A percentile compares a stretch with the other conserved stretches of the same genome.
These are phyloP conservation scores for Diaporthe vexans DNA, from an alignment of 2,329 filamentous ascomycete genomes.

Conservation along the genomic window DNA sequence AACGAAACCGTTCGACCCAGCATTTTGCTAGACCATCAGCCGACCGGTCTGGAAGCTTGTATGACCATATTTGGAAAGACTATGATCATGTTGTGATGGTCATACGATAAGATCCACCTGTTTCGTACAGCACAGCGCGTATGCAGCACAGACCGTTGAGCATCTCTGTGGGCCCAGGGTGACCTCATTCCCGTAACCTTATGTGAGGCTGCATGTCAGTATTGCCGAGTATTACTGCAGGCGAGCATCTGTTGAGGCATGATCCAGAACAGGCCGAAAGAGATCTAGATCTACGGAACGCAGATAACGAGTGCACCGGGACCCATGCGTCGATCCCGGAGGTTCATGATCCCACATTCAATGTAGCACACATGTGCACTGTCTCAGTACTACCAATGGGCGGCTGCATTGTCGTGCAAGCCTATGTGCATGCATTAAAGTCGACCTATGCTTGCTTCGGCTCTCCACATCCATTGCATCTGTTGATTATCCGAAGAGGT, in stretches of 20 bases:
- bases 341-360: conserved; percentile 25
- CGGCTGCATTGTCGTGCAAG: conserved; percentile 9
- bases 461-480: conserved; percentile 13
- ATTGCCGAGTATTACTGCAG: conserved; percentile 26
- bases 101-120: conserved; percentile 29
- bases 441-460: conserved; percentile 23
- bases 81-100: conserved; percentile 22
- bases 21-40: conserved; percentile 18
- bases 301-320: conserved; percentile 1
- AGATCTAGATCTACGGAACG: not conserved
- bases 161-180: conserved; percentile 20
- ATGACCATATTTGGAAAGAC: conserved; percentile 22
- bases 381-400: conserved; percentile 15
- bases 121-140: conserved; percentile 30
- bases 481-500: conserved; percentile 11
- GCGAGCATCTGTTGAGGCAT: conserved; percentile 1
- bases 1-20: conserved; percentile 20
- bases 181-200: conserved; percentile 25
- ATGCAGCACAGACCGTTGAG: conserved; percentile 28
- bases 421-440: conserved; percentile 11
- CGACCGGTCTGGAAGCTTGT: conserved; percentile 19
- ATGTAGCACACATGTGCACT: conserved; percentile 16
- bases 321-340: conserved; percentile 3
- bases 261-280: not conserved
- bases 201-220: conserved; percentile 5